Evolutionary conservation across 2,329 filamentous ascomycete genomes (phyloP), one percentile per base, ranked within the genome.

Genomic region (Penicillium sp.): DNA sequence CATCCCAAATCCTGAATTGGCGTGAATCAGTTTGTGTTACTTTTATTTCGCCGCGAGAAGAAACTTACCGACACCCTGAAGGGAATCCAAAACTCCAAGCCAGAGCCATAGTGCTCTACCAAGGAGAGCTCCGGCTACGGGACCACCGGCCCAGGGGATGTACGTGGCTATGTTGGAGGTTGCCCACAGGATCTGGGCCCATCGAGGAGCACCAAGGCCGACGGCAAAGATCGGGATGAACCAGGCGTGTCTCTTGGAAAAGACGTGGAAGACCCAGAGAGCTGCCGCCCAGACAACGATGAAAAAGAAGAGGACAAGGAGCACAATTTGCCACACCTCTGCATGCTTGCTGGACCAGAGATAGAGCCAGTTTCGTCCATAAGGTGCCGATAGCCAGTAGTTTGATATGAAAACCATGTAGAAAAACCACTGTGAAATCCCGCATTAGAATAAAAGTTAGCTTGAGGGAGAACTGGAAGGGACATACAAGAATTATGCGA

Each of bases 171-270:
- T 81, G 39, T 81, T 81, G 3, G 81, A 85, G 9, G 81, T 82
- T 14, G 80, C 83, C 87, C 87, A 89, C 68, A 87, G 83, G 69
- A 88, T 88, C 69, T 89, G 87, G 26, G 81, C 82, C 84, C 86
- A 89, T 61, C 86, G 79, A 2, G 87, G 87, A 4, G 85, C 85
- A 7, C 73, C 85, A 11, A 89, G 80, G 26, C 86, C 86, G 58
- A 88, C 84, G 53, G 86, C 86, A 63, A 89, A 88, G 54, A 89
- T 82, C 19, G 86, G 86, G 9, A 89, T 74, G 66, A 88, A 83
- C 87, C 87, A 89, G 50, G 80, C 83, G 71, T 89, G 86, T 21
- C 78, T 78, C 62, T 82, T 82, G 19, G 83, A 84, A 13, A 87
- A 78, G 45, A 75, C 70, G n/a, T 79, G 80, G 64, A 88, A 83